Evolutionary conservation across 805 yeast genomes (phyloP).

Genomic region (Dipodascus geniculatus): DNA sequence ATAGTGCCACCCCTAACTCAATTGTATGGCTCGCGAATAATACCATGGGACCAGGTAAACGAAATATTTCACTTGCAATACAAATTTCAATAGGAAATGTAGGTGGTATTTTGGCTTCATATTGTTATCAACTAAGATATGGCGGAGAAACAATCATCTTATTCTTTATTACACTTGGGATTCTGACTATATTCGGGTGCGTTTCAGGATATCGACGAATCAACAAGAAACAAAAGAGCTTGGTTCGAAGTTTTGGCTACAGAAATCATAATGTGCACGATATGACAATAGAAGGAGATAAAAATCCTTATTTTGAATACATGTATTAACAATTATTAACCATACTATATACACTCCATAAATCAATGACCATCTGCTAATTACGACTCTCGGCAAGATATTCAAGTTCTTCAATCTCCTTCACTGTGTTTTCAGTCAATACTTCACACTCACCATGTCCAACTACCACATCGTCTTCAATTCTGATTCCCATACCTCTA

Average conservation of each 20-base stretch:
- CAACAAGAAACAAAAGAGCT: neutral
- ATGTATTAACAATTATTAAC: neutral
- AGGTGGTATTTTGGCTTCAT: constrained; percentile 34
- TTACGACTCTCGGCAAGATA: neutral
- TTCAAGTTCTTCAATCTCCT: constrained; percentile 78
- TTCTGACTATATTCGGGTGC: neutral
- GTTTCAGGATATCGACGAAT: neutral
- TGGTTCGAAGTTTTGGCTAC: neutral
- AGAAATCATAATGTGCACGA: neutral
- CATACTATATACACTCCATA: neutral
- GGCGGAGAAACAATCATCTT: neutral
- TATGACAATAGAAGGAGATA: constrained; percentile 1
- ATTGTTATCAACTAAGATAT: constrained; percentile 23
- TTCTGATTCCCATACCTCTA: constrained; percentile 84
- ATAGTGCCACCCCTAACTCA: constrained; percentile 3
- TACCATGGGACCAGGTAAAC: neutral
- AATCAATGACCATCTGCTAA: neutral
- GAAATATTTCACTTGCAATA: constrained; percentile 26
- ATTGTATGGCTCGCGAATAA: constrained; percentile 1
- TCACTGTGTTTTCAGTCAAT: constrained; percentile 72
- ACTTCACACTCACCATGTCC: constrained; percentile 47
- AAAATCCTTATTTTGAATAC: neutral
- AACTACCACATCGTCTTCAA: constrained; percentile 88
- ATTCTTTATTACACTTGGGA: neutral
- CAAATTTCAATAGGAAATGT: constrained; percentile 34